phyloP scores from a whole-genome alignment of 331 rosid genomes.

The Rhamnella rubrinervis region DNA sequence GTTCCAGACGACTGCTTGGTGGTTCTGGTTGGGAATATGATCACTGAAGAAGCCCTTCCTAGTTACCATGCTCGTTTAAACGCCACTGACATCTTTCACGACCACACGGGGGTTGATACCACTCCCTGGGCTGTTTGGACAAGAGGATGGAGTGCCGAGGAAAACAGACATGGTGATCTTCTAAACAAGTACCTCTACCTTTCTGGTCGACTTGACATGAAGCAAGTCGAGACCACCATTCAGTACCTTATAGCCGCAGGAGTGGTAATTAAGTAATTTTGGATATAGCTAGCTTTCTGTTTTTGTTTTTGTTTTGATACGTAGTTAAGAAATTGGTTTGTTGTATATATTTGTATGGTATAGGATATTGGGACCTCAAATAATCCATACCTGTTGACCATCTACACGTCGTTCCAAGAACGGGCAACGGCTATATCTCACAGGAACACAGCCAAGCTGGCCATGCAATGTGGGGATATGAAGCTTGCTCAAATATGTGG shows the following conservation, averaged over 20 bases:
- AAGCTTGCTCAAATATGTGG: background rate
- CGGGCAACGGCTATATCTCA: background rate
- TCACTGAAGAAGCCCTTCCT: background rate
- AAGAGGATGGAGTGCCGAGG: background rate
- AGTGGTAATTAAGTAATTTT: background rate
- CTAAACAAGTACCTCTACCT: background rate
- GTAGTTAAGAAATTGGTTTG: no score
- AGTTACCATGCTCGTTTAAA: background rate
- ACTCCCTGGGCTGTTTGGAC: background rate
- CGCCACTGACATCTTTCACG: background rate
- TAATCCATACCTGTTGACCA: background rate
- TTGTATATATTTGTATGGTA: no score
- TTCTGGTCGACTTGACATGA: background rate
- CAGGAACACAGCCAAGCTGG: background rate
- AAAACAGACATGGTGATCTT: slow-evolving; percentile 1
- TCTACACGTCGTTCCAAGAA: background rate
- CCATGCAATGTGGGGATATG: background rate
- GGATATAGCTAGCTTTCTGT: no score
- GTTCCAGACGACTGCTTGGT: background rate
- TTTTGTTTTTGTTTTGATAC: no score
- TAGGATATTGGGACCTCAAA: background rate
- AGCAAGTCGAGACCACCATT: background rate
- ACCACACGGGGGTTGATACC: background rate
- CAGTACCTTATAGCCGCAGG: background rate
- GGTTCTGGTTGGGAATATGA: background rate